These are phyloP conservation scores for Spinacia oleracea DNA, from an alignment of 179 eudicot genomes.

Conservation along the genomic window DNA sequence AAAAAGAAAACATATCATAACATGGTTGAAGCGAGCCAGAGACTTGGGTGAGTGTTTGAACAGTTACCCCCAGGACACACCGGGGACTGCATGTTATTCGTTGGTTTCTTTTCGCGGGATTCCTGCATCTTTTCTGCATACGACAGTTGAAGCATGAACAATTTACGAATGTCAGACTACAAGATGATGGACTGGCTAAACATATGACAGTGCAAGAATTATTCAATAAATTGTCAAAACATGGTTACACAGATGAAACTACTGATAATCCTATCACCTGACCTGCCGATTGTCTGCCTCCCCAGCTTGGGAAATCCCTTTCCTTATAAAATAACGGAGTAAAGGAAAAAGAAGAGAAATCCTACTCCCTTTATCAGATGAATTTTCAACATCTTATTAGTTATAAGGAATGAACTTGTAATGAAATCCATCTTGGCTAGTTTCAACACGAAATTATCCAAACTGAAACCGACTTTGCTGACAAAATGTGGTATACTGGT, in stretches of 20 bases:
- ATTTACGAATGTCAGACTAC: not conserved
- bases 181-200: not conserved
- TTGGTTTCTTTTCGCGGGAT: conserved; percentile 20
- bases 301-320: not conserved
- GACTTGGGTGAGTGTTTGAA: conserved; percentile 16
- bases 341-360: too few relatives aligned
- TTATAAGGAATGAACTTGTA: not conserved
- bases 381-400: not conserved
- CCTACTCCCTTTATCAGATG: too few relatives aligned
- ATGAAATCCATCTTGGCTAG: too few relatives aligned
- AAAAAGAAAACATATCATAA: not conserved
- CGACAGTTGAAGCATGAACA: not conserved
- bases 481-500: too few relatives aligned
- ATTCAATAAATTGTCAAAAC: not conserved
- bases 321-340: too few relatives aligned
- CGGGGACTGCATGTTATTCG: conserved; percentile 18
- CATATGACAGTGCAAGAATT: not conserved
- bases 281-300: too few relatives aligned
- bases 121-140: conserved; percentile 30
- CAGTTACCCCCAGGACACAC: conserved; percentile 21
- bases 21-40: conserved; percentile 10
- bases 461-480: not conserved
- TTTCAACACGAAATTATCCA: not conserved
- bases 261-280: not conserved
- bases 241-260: not conserved